Evolutionary conservation across 345 rosid genomes (phyloP).

Genomic region (Populus deltoides): DNA sequence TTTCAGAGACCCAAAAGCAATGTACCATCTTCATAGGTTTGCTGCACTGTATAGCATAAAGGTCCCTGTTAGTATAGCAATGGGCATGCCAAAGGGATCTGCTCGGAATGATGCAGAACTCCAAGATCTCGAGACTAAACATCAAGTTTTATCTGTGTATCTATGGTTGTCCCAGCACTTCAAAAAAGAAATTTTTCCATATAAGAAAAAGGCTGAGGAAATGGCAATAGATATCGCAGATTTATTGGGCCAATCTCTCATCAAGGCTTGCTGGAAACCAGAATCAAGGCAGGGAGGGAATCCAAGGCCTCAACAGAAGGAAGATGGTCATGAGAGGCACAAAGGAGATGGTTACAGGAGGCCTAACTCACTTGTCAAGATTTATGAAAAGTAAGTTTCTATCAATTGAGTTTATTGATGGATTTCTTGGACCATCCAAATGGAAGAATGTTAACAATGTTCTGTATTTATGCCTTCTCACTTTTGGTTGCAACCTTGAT

Average conservation of each 20-base stretch:
- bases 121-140: conserved; percentile 78
- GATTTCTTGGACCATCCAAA: neutral
- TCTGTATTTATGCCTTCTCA: neutral
- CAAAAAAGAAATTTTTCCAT: conserved; percentile 66
- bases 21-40: conserved; percentile 76
- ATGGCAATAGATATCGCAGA: conserved; percentile 81
- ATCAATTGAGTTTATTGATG: neutral
- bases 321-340: conserved; percentile 40
- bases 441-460: neutral
- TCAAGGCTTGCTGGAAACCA: conserved; percentile 72
- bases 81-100: conserved; percentile 90
- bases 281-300: conserved; percentile 53
- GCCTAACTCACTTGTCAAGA: conserved; percentile 55
- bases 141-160: conserved; percentile 85
- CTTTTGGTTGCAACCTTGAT: neutral
- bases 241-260: conserved; percentile 76
- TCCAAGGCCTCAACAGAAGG: conserved; percentile 36
- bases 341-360: conserved; percentile 52
- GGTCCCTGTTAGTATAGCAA: conserved; percentile 66
- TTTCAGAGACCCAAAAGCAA: conserved; percentile 82
- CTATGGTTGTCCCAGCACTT: conserved; percentile 90
- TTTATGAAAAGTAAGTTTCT: conserved; percentile 39
- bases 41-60: conserved; percentile 68
- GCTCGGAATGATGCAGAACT: conserved; percentile 80
- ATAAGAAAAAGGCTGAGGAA: conserved; percentile 64